Conservation (phyloP, 352 stramenopile species). For the Phytophthora cactorum region DNA sequence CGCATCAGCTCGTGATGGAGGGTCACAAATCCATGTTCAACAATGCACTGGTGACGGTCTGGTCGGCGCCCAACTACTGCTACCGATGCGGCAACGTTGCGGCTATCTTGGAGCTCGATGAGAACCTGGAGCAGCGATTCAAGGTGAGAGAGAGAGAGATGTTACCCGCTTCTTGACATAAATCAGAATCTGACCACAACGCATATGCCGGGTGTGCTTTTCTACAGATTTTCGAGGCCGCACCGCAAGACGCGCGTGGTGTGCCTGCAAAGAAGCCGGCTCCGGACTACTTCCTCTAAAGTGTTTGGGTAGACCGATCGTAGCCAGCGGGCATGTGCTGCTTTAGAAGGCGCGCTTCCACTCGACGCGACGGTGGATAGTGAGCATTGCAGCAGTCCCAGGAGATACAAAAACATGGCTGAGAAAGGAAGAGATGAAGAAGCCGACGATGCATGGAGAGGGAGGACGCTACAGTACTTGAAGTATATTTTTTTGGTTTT, state of each 20-base stretch:
- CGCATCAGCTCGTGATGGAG: slow-evolving; percentile 97
- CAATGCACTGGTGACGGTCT: slow-evolving; percentile 98
- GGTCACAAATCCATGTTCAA: slow-evolving; percentile 97
- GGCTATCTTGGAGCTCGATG: slow-evolving; percentile 98
- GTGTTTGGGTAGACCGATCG: slow-evolving; percentile 21
- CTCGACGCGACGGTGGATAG: slow-evolving; percentile 26
- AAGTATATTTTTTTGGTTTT: slow-evolving; percentile 46
- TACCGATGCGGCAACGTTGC: slow-evolving; percentile 99
- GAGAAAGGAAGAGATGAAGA: slow-evolving; percentile 2
- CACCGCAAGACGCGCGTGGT: slow-evolving; percentile 96
- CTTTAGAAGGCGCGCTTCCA: slow-evolving; percentile 43
- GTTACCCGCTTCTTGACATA: slow-evolving; percentile 2
- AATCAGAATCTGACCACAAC: slow-evolving; percentile 22
- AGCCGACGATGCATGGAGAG: slow-evolving; percentile 17
- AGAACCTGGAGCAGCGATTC: slow-evolving; percentile 93
- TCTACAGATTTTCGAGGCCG: slow-evolving; percentile 97
- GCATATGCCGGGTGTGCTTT: slow-evolving; percentile 8
- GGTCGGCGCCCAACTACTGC: slow-evolving; percentile 99
- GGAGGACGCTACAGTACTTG: slow-evolving; percentile 25
- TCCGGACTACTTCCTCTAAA: slow-evolving; percentile 99
- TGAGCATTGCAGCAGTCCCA: slow-evolving; percentile 28
- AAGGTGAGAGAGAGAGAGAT: slow-evolving; percentile 52
- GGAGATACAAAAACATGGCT: slow-evolving; percentile 13
- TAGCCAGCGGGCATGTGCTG: slow-evolving; percentile 37
- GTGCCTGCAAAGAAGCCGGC: slow-evolving; percentile 98